A percentile compares a stretch with the other conserved stretches of the same genome.
Conservation (phyloP, 2,329 filamentous ascomycete genomes). For the Alternaria longipes region DNA sequence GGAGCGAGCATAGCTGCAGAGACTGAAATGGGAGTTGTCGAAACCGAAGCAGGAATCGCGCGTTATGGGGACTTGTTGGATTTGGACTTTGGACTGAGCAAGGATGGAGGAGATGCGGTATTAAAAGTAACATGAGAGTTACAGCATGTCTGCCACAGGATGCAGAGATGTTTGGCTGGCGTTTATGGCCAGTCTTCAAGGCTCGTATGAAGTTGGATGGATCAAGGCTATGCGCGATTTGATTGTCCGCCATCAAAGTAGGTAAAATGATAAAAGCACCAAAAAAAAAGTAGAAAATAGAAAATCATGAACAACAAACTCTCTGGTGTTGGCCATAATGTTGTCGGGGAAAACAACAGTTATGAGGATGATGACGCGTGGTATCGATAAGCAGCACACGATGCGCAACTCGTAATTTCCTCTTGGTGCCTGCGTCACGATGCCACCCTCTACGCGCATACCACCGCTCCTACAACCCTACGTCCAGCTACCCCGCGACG, state of each 20-base stretch:
- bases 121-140: neutral
- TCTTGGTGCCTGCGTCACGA: conserved; percentile 22
- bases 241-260: neutral
- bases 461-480: conserved; percentile 73
- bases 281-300: conserved; percentile 8
- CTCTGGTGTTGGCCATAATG: neutral
- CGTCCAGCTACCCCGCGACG: conserved; percentile 65
- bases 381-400: conserved; percentile 22
- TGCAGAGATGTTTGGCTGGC: neutral
- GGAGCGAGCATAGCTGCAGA: neutral
- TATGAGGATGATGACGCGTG: neutral
- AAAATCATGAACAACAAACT: neutral
- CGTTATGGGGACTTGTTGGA: conserved; percentile 49
- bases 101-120: too few relatives aligned
- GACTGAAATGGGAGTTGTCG: conserved; percentile 23
- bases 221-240: neutral
- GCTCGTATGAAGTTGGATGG: neutral
- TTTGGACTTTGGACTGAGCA: conserved; percentile 31
- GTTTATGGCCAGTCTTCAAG: neutral
- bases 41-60: conserved; percentile 46
- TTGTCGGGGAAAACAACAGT: neutral
- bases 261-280: conserved; percentile 21
- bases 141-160: neutral
- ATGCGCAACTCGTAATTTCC: conserved; percentile 11
- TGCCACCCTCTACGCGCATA: conserved; percentile 59